Evolutionary conservation across 208 protist species (phyloP), one percentile per base, ranked within the genome.

Genomic region (Angomonas ambiguus): DNA sequence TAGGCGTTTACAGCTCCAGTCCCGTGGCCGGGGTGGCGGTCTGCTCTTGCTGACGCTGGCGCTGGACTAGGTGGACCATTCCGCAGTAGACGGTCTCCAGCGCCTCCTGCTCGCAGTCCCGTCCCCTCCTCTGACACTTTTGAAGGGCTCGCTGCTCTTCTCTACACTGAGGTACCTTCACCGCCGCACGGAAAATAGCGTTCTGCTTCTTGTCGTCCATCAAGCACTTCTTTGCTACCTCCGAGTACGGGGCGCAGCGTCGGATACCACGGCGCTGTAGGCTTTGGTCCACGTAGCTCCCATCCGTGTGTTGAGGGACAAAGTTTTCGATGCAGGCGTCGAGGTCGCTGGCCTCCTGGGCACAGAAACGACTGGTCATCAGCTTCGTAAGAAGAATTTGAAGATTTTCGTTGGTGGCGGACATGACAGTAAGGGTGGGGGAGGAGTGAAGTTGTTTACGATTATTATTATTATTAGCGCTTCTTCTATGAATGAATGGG

Each of bases 321-420:
- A 80, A 95, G 77, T 95, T 95, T 49, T 91, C 81, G 30, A 93
- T 73, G 65, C 89, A 95, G n/a, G 89, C 89, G 22, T 91, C 82
- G 13, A 93, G 33, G 62, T 95, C 86, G 51, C 75, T 80, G 5
- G 73, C 55, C 79, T 93, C 81, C 16, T 78, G 76, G 1, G 66
- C 60, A 51, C 89, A 95, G 68, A 93, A 95, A 24, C 84, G 79
- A 49, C 89, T 80, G 3, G 81, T 89, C 83, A 95, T 86, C 18
- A 95, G 63, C 77, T 93, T 92, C 25, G 89, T 91, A 25, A 95
- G 77, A 25, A 95, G 80, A 58, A 93, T 65, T 72, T 95, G 80
- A 2, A 95, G 58, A 56, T 92, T 91, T 65, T 95, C 85, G 48
- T 91, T 85, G 27, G 65, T 92, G 27, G 79, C 69, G 16, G 16